phyloP scores from a whole-genome alignment of 306 rosid genomes.

The Prunus fruticosa region DNA sequence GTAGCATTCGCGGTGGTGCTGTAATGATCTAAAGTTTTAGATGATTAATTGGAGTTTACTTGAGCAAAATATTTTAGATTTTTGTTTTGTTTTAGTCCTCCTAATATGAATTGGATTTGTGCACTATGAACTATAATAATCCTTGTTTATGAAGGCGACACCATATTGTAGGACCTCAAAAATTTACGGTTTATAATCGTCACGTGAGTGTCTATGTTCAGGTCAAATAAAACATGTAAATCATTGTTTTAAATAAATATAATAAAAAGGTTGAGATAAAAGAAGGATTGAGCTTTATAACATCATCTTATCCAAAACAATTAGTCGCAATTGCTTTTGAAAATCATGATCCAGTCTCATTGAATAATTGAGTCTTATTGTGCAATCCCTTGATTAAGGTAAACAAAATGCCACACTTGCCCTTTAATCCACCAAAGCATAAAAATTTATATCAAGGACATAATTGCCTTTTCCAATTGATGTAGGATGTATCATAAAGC shows the following conservation, averaged over 20 bases:
- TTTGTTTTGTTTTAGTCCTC: background rate
- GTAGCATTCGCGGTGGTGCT: background rate
- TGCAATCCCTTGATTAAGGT: conserved; percentile 40
- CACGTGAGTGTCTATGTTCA: background rate
- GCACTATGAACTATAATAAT: background rate
- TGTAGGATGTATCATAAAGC: conserved; percentile 9
- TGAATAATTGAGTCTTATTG: conserved; percentile 20
- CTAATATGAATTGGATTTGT: background rate
- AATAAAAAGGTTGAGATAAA: background rate
- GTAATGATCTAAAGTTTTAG: conserved; percentile 22
- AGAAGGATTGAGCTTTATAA: background rate
- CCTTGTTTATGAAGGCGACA: too few relatives aligned
- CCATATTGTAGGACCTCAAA: too few relatives aligned
- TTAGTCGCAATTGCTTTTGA: conserved; percentile 2
- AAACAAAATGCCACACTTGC: conserved; percentile 27
- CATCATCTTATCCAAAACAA: background rate
- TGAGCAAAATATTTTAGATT: background rate
- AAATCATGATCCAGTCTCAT: conserved; percentile 12
- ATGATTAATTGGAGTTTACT: conserved; percentile 22
- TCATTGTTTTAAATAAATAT: background rate
- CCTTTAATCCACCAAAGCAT: conserved; percentile 13
- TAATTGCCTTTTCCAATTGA: conserved; percentile 13
- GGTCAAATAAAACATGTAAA: background rate
- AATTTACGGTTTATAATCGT: background rate
- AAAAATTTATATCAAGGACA: background rate